Base-by-base conservation (phyloP, 163 green algal genomes). In the Chlorella variabilis region DNA sequence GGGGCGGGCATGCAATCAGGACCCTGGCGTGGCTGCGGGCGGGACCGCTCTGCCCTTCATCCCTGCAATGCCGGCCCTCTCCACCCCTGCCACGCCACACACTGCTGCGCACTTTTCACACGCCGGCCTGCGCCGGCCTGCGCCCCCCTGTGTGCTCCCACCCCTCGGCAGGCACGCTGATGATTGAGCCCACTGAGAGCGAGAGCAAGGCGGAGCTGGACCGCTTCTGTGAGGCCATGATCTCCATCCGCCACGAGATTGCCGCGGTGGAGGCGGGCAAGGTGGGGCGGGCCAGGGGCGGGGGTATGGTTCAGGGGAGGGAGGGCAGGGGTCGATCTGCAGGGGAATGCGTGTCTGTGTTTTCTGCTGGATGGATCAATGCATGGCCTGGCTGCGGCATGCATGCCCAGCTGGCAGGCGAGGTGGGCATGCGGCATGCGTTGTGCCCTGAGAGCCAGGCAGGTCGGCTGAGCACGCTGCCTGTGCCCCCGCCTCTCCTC, bases 151-250 rank as follows among this genome's bases (percentile, higher is more conserved):
- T 39, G 27, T 61, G 25, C 41, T 18, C 8, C 38, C 29, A 8
- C 73, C 23, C 25, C 4, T 2, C 8, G 11, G 31, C 66, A 84
- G 92, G 96, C 77, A 99, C 97, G 17, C 93, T 99, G 49, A 99
- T 99, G 97, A 97, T 99, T 33, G 97, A 99, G 94, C 97, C 97
- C 48, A 99, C 96, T 17, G 93, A 98, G 88, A 91, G 75, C 25
- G 94, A 98, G 89, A 91, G 70, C 88, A 95, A 96, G 87, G 88
- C 87, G 34, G 94, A 98, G 92, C 87, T 99, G 70, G 97, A 99
- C 89, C 90, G 97, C 15, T 98, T 98, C 88, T 94, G 90, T 76
- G 92, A 98, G 62, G 96, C 97, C 38, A 96, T 99, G 93, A 98
- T 99, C 81, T 84, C 89, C 76, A 99, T 99, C 86, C 89, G 96